phyloP scores from a whole-genome alignment of 106 monocot genomes.

The Alisma plantagoaquatica region DNA sequence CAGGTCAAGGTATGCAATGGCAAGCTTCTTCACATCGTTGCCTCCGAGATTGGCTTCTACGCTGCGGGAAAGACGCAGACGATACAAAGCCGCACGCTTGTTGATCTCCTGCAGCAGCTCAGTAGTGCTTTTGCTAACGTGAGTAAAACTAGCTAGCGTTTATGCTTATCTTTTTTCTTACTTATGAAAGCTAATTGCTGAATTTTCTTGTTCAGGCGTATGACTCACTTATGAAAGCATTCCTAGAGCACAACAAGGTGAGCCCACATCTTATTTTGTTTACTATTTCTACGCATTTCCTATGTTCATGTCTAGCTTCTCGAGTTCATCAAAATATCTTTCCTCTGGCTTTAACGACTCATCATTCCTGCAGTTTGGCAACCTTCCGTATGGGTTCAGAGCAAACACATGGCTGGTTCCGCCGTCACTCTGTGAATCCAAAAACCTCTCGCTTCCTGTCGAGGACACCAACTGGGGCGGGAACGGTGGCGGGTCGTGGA shows the following conservation, averaged over 20 bases:
- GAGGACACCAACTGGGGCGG: slow-evolving; percentile 91
- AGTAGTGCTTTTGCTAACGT: slow-evolving; percentile 88
- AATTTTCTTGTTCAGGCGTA: slow-evolving; percentile 56
- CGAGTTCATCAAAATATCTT: too few species aligned
- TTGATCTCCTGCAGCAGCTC: slow-evolving; percentile 76
- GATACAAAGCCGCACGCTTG: slow-evolving; percentile 48
- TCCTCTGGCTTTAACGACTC: too few species aligned
- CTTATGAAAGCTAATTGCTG: background rate
- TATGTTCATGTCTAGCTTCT: too few species aligned
- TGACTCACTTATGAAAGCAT: slow-evolving; percentile 82
- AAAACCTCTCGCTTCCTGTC: slow-evolving; percentile 35
- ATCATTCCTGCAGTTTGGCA: slow-evolving; percentile 70
- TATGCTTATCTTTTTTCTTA: background rate
- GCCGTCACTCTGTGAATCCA: slow-evolving; percentile 47
- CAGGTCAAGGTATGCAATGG: slow-evolving; percentile 98
- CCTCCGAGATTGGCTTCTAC: slow-evolving; percentile 70
- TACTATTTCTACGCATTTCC: too few species aligned
- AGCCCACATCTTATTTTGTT: too few species aligned
- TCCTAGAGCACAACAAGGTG: slow-evolving; percentile 96
- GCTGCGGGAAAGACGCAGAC: slow-evolving; percentile 36
- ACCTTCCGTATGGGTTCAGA: slow-evolving; percentile 90
- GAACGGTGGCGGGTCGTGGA: slow-evolving; percentile 40
- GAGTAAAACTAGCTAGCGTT: too few species aligned
- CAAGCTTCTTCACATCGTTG: slow-evolving; percentile 48
- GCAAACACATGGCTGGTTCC: slow-evolving; percentile 96